A percentile compares a stretch with the other conserved stretches of the same genome.
Conservation (phyloP, 176 grass and related monocot genomes). For the barley (Hordeum vulgare) region DNA sequence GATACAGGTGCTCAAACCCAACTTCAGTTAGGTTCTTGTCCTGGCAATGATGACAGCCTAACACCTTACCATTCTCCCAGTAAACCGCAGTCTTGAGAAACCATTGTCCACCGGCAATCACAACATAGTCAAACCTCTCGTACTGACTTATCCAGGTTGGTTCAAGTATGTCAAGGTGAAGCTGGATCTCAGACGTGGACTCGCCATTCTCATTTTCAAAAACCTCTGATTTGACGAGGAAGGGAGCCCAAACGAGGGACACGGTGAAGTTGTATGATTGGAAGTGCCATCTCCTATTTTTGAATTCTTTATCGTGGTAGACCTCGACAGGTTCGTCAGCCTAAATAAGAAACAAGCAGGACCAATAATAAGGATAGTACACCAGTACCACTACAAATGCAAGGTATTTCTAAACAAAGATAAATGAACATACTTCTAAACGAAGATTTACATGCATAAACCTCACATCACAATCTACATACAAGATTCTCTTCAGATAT, state of each 20-base stretch:
- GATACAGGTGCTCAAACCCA: slow-evolving; percentile 58
- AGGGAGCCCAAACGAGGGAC: slow-evolving; percentile 70
- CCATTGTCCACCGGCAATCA: slow-evolving; percentile 89
- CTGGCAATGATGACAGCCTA: slow-evolving; percentile 73
- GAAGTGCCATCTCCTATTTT: slow-evolving; percentile 68
- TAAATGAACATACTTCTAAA: background rate
- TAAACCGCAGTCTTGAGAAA: slow-evolving; percentile 74
- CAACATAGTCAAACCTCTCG: slow-evolving; percentile 57
- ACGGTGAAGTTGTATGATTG: slow-evolving; percentile 67
- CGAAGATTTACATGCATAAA: background rate
- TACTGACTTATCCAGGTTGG: slow-evolving; percentile 54
- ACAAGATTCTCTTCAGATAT: background rate
- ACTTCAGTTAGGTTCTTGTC: slow-evolving; percentile 62
- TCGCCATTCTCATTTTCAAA: slow-evolving; percentile 74
- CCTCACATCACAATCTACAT: background rate
- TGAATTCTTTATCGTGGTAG: slow-evolving; percentile 65
- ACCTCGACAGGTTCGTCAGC: slow-evolving; percentile 65
- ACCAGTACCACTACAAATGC: background rate
- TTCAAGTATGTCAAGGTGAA: slow-evolving; percentile 71
- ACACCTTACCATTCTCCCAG: slow-evolving; percentile 46
- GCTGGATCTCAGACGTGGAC: slow-evolving; percentile 64
- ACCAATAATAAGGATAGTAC: slow-evolving; percentile 13
- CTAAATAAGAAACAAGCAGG: slow-evolving; percentile 38
- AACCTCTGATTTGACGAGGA: slow-evolving; percentile 61
- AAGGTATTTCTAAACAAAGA: background rate